Evolutionary conservation across 2,329 filamentous ascomycete species (phyloP).

Genomic region (Trichoderma guizhouense): DNA sequence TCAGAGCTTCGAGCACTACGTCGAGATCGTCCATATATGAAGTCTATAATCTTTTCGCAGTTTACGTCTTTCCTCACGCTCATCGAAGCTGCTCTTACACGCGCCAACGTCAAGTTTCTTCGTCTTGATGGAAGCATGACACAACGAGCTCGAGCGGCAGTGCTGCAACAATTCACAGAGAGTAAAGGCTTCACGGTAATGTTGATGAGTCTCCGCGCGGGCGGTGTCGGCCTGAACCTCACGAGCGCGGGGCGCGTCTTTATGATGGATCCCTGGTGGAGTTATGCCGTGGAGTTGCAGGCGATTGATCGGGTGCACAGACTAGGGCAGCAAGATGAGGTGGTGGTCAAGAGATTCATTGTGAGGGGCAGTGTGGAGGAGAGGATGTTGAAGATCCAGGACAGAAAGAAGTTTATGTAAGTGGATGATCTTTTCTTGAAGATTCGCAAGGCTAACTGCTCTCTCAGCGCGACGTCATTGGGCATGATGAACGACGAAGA

Average conservation of each 20-base stretch:
- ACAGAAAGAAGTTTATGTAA: constrained; percentile 93
- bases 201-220: constrained; percentile 80
- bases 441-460: neutral
- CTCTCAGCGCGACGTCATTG: constrained; percentile 75
- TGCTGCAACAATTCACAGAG: constrained; percentile 69
- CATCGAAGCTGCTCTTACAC: constrained; percentile 74
- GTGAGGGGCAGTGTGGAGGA: constrained; percentile 90
- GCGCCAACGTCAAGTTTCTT: constrained; percentile 72
- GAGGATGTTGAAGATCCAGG: constrained; percentile 89
- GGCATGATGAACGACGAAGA: constrained; percentile 96
- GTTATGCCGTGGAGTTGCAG: constrained; percentile 92
- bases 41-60: constrained; percentile 93
- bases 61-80: constrained; percentile 95
- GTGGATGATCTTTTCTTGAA: constrained; percentile 35
- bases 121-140: constrained; percentile 88
- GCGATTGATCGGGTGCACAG: constrained; percentile 96
- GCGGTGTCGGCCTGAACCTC: constrained; percentile 90
- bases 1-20: constrained; percentile 68
- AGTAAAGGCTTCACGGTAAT: constrained; percentile 64
- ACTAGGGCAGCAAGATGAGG: constrained; percentile 88
- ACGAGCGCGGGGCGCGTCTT: constrained; percentile 86
- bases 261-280: constrained; percentile 99
- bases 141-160: constrained; percentile 77
- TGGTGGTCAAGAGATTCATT: constrained; percentile 83
- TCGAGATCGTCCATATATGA: constrained; percentile 63